phyloP scores from a whole-genome alignment of 2,329 filamentous ascomycete species.

The Zymoseptoria crescenta region DNA sequence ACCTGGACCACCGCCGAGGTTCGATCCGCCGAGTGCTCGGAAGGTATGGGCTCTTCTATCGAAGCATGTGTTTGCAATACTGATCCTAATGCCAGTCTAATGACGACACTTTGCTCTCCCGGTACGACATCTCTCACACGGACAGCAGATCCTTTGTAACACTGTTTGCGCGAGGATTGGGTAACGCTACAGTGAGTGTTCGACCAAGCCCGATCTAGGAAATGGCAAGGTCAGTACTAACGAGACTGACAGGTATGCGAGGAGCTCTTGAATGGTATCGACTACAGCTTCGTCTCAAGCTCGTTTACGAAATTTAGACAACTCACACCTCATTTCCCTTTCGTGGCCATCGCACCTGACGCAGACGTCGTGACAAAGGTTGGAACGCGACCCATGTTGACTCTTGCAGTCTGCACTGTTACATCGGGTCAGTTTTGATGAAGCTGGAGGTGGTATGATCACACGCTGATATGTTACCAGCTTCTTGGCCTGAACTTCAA shows the following conservation, averaged over 20 bases:
- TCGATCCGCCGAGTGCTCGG: constrained; percentile 6
- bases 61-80: neutral
- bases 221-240: neutral
- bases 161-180: constrained; percentile 17
- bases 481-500: constrained; percentile 15
- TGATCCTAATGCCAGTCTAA: constrained; percentile 6
- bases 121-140: constrained; percentile 17
- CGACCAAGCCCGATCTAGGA: neutral
- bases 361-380: constrained; percentile 15
- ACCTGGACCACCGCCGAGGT: constrained; percentile 7
- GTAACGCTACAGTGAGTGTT: constrained; percentile 10
- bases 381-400: constrained; percentile 16
- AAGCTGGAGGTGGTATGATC: neutral
- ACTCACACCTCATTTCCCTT: constrained; percentile 18
- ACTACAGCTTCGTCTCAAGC: constrained; percentile 21
- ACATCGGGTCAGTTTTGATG: constrained; percentile 4
- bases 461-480: neutral
- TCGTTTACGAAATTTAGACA: constrained; percentile 20
- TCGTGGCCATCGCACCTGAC: constrained; percentile 15
- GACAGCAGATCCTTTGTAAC: constrained; percentile 19
- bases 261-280: constrained; percentile 18
- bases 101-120: constrained; percentile 7
- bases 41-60: neutral
- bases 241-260: constrained; percentile 11
- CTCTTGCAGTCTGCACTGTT: constrained; percentile 22